Evolutionary conservation across 257 asterid genomes (phyloP).

Genomic region (Penstemon davidsonii): DNA sequence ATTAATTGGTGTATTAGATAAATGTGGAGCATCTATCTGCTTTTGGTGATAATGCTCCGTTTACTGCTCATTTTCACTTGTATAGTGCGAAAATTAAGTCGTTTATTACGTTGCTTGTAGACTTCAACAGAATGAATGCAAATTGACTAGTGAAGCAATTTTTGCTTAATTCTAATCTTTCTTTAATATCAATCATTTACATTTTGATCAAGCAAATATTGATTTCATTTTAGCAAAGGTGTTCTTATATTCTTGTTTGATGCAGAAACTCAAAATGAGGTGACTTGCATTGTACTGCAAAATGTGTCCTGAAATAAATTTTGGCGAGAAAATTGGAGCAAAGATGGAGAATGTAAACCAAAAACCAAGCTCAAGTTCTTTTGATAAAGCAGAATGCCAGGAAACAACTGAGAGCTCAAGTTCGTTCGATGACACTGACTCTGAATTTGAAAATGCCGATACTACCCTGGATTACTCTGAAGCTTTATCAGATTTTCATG

Average conservation of each 20-base stretch:
- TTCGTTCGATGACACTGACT: constrained; percentile 63
- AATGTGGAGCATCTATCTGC: too few relatives aligned
- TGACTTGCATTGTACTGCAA: constrained; percentile 13
- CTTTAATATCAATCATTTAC: too few relatives aligned
- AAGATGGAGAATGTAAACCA: constrained; percentile 33
- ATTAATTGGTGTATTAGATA: too few relatives aligned
- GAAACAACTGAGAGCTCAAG: constrained; percentile 73
- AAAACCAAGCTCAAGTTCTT: constrained; percentile 45
- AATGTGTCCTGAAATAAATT: constrained; percentile 26
- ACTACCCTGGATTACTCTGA: constrained; percentile 36
- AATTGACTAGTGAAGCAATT: too few relatives aligned
- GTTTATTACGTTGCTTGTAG: too few relatives aligned
- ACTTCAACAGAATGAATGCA: too few relatives aligned
- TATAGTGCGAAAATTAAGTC: too few relatives aligned
- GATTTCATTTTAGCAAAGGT: constrained; percentile 24
- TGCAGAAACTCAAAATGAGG: neutral
- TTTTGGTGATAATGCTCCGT: too few relatives aligned
- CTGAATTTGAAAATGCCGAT: constrained; percentile 39
- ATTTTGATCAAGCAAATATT: neutral
- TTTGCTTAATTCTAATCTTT: too few relatives aligned
- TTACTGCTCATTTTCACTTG: too few relatives aligned
- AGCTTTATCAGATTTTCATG: constrained; percentile 34
- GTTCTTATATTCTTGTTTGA: constrained; percentile 19
- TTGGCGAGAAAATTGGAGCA: constrained; percentile 24
- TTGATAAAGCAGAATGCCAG: constrained; percentile 38